Percentiles rank a stretch among this genome's conserved stretches.
Evolutionary conservation across 495 filamentous ascomycete genomes (phyloP).

Genomic region (Penicillium pancosmium): DNA sequence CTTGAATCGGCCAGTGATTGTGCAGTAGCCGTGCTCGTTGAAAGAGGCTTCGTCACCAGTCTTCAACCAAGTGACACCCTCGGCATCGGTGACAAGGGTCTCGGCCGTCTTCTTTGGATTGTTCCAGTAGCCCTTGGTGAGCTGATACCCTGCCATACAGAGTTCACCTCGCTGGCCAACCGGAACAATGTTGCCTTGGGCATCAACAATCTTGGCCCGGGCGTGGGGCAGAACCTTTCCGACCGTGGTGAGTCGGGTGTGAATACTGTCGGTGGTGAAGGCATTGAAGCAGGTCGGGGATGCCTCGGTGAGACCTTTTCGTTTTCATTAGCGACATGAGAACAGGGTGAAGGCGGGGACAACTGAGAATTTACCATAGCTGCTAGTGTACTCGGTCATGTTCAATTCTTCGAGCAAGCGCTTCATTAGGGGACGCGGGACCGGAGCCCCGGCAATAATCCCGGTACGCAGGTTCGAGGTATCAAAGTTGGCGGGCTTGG

Average conservation of each 20-base stretch:
- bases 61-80: slow-evolving; percentile 64
- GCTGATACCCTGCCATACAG: slow-evolving; percentile 69
- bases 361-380: slow-evolving; percentile 50
- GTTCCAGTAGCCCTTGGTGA: slow-evolving; percentile 71
- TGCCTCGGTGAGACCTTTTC: slow-evolving; percentile 64
- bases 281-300: slow-evolving; percentile 74
- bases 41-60: slow-evolving; percentile 74
- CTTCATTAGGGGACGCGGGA: slow-evolving; percentile 66
- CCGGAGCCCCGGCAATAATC: slow-evolving; percentile 70
- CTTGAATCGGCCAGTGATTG: slow-evolving; percentile 75
- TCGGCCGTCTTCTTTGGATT: slow-evolving; percentile 70
- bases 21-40: slow-evolving; percentile 63
- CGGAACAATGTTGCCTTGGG: slow-evolving; percentile 59
- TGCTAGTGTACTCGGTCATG: slow-evolving; percentile 69
- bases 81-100: slow-evolving; percentile 58
- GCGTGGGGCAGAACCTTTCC: slow-evolving; percentile 70
- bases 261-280: slow-evolving; percentile 63
- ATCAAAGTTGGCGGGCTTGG: slow-evolving; percentile 50
- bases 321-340: background rate
- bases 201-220: slow-evolving; percentile 67
- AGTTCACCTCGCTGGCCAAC: slow-evolving; percentile 63
- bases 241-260: slow-evolving; percentile 61
- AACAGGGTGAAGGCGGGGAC: background rate
- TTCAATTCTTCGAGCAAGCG: slow-evolving; percentile 59
- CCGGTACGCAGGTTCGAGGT: slow-evolving; percentile 60